phyloP scores from a whole-genome alignment of 2,329 filamentous ascomycete genomes.

The Fusarium sp. region DNA sequence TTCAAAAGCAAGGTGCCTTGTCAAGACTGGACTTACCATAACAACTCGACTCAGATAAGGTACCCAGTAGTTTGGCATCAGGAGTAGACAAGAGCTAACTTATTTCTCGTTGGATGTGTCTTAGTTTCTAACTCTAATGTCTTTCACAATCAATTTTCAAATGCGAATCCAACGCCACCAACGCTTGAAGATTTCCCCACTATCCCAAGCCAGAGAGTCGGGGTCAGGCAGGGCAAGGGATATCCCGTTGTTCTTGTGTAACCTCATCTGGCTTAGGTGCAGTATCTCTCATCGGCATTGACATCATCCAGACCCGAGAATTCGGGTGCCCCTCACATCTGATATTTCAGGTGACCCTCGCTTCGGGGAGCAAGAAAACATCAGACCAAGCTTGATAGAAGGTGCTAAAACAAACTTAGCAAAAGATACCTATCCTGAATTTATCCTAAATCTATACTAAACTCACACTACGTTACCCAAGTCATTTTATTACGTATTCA shows the following conservation, averaged over 20 bases:
- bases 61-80: background rate
- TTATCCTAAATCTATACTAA: background rate
- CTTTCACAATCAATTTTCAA: background rate
- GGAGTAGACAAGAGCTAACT: background rate
- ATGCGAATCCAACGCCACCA: background rate
- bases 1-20: background rate
- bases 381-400: background rate
- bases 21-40: background rate
- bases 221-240: background rate
- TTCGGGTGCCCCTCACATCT: background rate
- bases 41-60: background rate
- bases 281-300: background rate
- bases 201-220: background rate
- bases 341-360: background rate
- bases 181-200: background rate
- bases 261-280: background rate
- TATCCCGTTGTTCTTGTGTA: background rate
- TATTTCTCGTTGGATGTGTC: background rate
- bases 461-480: background rate
- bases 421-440: background rate
- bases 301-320: background rate
- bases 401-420: background rate
- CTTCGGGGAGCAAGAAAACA: background rate
- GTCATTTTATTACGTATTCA: background rate
- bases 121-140: background rate